A percentile compares a stretch with the other conserved stretches of the same genome.
Evolutionary conservation across 1,139 yeast genomes (phyloP).

Genomic region (Yamadazyma atlantica): DNA sequence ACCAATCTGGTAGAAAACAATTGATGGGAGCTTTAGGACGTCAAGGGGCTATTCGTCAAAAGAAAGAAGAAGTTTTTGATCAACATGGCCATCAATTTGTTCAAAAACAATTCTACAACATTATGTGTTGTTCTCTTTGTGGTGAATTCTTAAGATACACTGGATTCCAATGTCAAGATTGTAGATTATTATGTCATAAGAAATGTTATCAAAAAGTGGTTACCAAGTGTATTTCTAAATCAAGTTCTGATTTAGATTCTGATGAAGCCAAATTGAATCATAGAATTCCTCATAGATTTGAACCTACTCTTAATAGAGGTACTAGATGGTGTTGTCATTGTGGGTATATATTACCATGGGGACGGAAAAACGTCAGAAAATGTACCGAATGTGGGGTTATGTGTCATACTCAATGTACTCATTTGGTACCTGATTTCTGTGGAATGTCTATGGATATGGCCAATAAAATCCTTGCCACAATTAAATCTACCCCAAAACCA

Average conservation of each 20-base stretch:
- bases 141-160: slow-evolving; percentile 91
- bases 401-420: slow-evolving; percentile 92
- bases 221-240: slow-evolving; percentile 90
- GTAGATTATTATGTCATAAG: slow-evolving; percentile 90
- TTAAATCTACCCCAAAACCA: slow-evolving; percentile 69
- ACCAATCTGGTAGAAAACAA: slow-evolving; percentile 50
- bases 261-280: slow-evolving; percentile 93
- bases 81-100: slow-evolving; percentile 97
- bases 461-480: slow-evolving; percentile 79
- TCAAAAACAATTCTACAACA: slow-evolving; percentile 90
- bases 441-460: slow-evolving; percentile 99
- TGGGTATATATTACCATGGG: slow-evolving; percentile 94
- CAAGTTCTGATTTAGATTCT: slow-evolving; percentile 72
- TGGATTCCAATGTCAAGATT: slow-evolving; percentile 96
- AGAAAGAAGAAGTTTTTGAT: slow-evolving; percentile 92
- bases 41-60: slow-evolving; percentile 96
- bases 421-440: slow-evolving; percentile 94
- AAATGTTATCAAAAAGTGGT: slow-evolving; percentile 93
- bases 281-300: slow-evolving; percentile 95
- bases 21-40: slow-evolving; percentile 83
- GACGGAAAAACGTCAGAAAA: slow-evolving; percentile 89
- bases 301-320: slow-evolving; percentile 85
- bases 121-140: slow-evolving; percentile 96
- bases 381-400: slow-evolving; percentile 94
- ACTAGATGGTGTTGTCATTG: slow-evolving; percentile 99